Percentiles rank a stretch among this genome's conserved stretches.
These are phyloP conservation scores for Globisporangium okanoganense DNA, from an alignment of 352 stramenopile genomes.

Conservation along the genomic window DNA sequence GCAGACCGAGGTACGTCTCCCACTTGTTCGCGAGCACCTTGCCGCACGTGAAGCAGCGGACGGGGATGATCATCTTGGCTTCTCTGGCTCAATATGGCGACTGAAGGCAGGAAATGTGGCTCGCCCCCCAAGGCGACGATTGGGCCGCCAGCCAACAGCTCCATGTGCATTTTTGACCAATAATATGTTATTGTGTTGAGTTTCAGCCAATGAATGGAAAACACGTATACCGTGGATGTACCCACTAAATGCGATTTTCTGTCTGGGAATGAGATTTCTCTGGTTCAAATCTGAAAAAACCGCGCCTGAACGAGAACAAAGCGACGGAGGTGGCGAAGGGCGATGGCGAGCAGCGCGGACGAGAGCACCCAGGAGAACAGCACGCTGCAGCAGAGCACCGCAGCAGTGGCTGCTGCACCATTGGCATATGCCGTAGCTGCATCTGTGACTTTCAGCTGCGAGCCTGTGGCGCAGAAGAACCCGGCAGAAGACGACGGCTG, in stretches of 20 bases:
- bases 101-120: background rate
- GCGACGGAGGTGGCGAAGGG: background rate
- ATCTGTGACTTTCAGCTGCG: background rate
- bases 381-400: background rate
- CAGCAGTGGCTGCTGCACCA: background rate
- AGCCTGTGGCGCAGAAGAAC: background rate
- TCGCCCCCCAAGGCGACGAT: background rate
- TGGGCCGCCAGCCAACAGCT: conserved; percentile 13
- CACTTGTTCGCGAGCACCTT: conserved; percentile 99
- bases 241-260: conserved; percentile 6
- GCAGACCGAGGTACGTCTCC: conserved; percentile 97
- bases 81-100: background rate
- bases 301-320: background rate
- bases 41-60: conserved; percentile 99
- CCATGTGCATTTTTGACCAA: conserved; percentile 6
- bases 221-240: background rate
- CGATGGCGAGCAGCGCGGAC: conserved; percentile 2
- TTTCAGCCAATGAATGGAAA: background rate
- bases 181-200: background rate
- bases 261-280: background rate
- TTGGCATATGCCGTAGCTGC: background rate
- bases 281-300: conserved; percentile 8
- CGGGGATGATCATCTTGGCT: conserved; percentile 96
- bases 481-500: background rate
- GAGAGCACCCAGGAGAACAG: conserved; percentile 13